Base-by-base conservation (phyloP, 805 yeast species). In the Yamadazyma sp. region DNA sequence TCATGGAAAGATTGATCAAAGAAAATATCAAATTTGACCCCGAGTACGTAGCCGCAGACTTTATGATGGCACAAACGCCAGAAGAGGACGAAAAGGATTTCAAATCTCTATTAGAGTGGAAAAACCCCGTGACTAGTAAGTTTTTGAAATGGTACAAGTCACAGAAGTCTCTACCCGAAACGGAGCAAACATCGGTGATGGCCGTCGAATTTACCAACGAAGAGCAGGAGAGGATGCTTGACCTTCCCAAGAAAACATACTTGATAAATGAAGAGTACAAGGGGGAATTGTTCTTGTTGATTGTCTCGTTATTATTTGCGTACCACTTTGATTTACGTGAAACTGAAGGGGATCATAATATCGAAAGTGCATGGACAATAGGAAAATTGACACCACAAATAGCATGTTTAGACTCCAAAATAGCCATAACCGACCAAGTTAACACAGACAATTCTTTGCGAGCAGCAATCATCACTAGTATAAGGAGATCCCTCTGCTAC, bases 341-440 rank as follows among this genome's bases (percentile, higher is more conserved):
- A 37, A 87, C 82, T 24, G 78, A 76, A 52, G 82, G 82, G 9
- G 82, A 77, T 13, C 76, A 78, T 36, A 87, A 78, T 12, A 79
- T 85, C 4, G 99, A 93, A 59, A 84, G 95, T 40, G 87, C 95
- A 0, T 93, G 99, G 99, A 81, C 91, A 0, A 74, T 93, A 4
- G 99, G 99, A 1, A 89, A 84, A 48, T 50, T 93, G 15, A 65
- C 80, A 0, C 96, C 98, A 1, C 93, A 87, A 50, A 60, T 91
- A 25, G 57, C 89, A 6, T 79, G 72, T 47, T 62, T 93, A 21
- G 98, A 89, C 55, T 62, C 76, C 11, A 78, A 73, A 46, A 47
- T 84, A 18, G 54, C 73, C 1, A 46, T 62, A 2, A 30, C 41
- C n/a, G 28, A 22, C 13, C 47, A 47, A 12, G 49, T 46, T 3